These are phyloP conservation scores for Camellia sinensis DNA, from an alignment of 148 eudicot species.

Conservation along the genomic window DNA sequence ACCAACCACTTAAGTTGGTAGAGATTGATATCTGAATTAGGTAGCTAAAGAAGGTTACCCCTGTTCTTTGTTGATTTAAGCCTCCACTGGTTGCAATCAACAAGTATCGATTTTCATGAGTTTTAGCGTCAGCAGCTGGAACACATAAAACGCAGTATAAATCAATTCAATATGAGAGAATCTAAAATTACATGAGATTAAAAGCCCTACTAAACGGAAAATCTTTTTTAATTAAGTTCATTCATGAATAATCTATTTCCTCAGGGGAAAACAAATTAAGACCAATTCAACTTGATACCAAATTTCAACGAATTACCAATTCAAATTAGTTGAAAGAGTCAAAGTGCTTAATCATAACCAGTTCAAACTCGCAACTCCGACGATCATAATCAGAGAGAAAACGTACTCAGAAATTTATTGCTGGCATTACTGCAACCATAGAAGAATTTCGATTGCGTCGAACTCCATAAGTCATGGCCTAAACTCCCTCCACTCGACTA, in stretches of 20 bases:
- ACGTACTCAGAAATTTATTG: constrained; percentile 40
- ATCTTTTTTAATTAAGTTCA: neutral
- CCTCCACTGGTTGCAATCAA: constrained; percentile 92
- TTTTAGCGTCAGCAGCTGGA: constrained; percentile 61
- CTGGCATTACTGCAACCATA: constrained; percentile 71
- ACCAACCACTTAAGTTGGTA: neutral
- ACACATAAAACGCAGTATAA: constrained; percentile 9
- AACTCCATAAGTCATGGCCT: constrained; percentile 56
- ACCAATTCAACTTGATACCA: constrained; percentile 5
- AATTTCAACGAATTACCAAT: constrained; percentile 9
- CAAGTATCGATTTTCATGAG: constrained; percentile 56
- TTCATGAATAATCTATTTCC: neutral
- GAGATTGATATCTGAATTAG: neutral
- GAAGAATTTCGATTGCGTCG: constrained; percentile 51
- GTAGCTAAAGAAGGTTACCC: constrained; percentile 47
- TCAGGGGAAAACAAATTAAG: neutral
- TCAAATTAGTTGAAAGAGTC: neutral
- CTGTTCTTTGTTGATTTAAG: constrained; percentile 90
- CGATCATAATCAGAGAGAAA: neutral
- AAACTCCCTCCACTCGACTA: constrained; percentile 35
- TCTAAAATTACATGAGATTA: neutral
- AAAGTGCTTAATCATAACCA: neutral
- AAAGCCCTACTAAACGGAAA: neutral
- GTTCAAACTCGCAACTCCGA: neutral
- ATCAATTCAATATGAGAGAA: neutral